A percentile compares a stretch with the other conserved stretches of the same genome.
These are phyloP conservation scores for Penicillium turbatum DNA, from an alignment of 495 filamentous ascomycete species.

Conservation along the genomic window DNA sequence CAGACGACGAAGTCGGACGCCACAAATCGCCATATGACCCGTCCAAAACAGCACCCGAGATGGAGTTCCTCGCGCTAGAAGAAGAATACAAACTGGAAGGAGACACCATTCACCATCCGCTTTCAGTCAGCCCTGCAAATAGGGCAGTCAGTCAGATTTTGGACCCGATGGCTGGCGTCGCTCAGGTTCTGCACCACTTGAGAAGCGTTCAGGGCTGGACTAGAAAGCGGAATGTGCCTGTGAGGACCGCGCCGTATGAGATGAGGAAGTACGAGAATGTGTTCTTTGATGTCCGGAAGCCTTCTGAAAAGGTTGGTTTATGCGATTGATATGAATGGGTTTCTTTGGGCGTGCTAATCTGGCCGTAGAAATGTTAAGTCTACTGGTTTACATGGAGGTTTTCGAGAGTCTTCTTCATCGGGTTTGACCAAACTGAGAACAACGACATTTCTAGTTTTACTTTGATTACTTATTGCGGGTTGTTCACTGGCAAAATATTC, in stretches of 20 bases:
- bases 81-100: constrained; percentile 27
- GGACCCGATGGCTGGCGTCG: constrained; percentile 13
- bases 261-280: constrained; percentile 24
- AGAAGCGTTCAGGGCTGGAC: constrained; percentile 26
- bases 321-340: not conserved
- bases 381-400: not conserved
- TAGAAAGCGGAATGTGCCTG: constrained; percentile 19
- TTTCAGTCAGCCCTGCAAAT: constrained; percentile 29
- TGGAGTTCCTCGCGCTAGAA: constrained; percentile 21
- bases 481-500: not conserved
- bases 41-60: constrained; percentile 18
- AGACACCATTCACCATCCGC: constrained; percentile 18
- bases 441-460: too few relatives aligned
- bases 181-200: constrained; percentile 10
- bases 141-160: constrained; percentile 22
- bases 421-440: not conserved
- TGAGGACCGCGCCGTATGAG: constrained; percentile 18
- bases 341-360: not conserved
- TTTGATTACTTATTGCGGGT: not conserved
- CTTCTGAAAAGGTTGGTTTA: not conserved
- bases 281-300: constrained; percentile 11
- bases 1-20: constrained; percentile 29
- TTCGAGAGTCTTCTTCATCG: not conserved
- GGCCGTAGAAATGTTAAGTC: not conserved
- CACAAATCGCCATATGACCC: constrained; percentile 33